Base-by-base conservation (phyloP, 441 rosid genomes). In the Gossypium trilobum region DNA sequence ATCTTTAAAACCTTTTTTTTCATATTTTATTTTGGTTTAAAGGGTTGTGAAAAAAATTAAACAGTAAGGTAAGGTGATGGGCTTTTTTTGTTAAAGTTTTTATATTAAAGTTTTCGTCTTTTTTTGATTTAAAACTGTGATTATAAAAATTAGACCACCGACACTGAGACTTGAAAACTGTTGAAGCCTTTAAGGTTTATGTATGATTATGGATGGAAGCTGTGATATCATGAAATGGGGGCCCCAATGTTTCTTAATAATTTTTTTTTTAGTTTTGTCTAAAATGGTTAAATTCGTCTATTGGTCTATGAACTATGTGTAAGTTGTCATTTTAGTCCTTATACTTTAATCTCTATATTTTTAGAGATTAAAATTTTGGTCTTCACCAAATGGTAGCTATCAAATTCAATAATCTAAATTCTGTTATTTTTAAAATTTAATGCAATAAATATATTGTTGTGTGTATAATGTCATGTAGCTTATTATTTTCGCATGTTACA, bases 141-240 rank as follows among this genome's bases (percentile, higher is more conserved):
- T 52, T 8, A 52, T 17, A 52, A 33, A 67, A 33, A 67, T 23
- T 39, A 25, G 44, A 67, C 59, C 59, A 67, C 71, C 71, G 71
- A 67, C 71, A 50, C 44, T 14, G 23, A 13, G n/a, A 33, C 0
- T 39, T 19, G 10, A 39, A 25, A 48, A 67, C 36, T 65, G 50
- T n/a, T 67, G 0, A 67, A 25, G 23, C 14, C 42, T 48, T n/a
- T 14, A 23, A 67, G 58, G 9, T 50, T 25, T 23, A 14, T 27
- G 23, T 25, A 16, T 67, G 14, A 67, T 14, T 50, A 0, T 2
- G 42, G 58, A 0, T 6, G 58, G 58, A 0, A 2, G 68, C 11
- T 39, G 17, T 25, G 44, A 14, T n/a, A 67, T 50, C 58, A 25
- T 67, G 8, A 50, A 10, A 4, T 27, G 42, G 58, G 66, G 46